phyloP scores from a whole-genome alignment of 768 basidiomycete species.

The Lepiota venenata region DNA sequence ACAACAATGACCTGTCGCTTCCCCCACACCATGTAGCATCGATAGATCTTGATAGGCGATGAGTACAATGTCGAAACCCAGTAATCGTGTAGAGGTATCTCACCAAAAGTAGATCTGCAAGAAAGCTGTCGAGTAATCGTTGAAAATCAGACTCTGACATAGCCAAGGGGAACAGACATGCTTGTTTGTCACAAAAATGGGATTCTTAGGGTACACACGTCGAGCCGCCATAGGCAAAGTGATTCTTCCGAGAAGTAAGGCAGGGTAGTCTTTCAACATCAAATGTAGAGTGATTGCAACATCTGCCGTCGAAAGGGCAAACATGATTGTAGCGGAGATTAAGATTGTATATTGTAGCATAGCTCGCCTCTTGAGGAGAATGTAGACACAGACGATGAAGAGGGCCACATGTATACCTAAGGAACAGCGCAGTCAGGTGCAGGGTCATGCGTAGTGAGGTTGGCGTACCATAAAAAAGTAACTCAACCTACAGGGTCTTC shows the following conservation, averaged over 20 bases:
- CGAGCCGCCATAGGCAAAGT: too few species aligned
- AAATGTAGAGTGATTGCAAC: conserved; percentile 1
- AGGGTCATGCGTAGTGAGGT: too few species aligned
- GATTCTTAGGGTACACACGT: conserved; percentile 10
- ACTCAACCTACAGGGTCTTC: too few species aligned
- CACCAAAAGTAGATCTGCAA: conserved; percentile 13
- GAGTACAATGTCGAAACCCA: background rate
- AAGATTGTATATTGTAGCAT: conserved; percentile 11
- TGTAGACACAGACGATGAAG: conserved; percentile 22
- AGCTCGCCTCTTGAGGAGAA: conserved; percentile 13
- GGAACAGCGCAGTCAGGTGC: too few species aligned
- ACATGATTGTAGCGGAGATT: conserved; percentile 10
- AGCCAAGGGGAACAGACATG: background rate
- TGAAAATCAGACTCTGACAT: background rate
- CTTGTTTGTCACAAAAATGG: conserved; percentile 13
- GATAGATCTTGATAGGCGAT: conserved; percentile 10
- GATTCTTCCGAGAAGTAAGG: background rate
- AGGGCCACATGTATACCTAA: conserved; percentile 28
- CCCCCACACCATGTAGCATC: conserved; percentile 14
- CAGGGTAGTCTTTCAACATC: background rate
- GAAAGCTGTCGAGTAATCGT: background rate
- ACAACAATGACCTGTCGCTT: conserved; percentile 10
- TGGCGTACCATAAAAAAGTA: too few species aligned
- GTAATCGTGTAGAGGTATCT: background rate
- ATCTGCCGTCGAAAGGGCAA: conserved; percentile 12